phyloP scores from a whole-genome alignment of 1,139 yeast genomes.

The Geotrichum macrosporum region DNA sequence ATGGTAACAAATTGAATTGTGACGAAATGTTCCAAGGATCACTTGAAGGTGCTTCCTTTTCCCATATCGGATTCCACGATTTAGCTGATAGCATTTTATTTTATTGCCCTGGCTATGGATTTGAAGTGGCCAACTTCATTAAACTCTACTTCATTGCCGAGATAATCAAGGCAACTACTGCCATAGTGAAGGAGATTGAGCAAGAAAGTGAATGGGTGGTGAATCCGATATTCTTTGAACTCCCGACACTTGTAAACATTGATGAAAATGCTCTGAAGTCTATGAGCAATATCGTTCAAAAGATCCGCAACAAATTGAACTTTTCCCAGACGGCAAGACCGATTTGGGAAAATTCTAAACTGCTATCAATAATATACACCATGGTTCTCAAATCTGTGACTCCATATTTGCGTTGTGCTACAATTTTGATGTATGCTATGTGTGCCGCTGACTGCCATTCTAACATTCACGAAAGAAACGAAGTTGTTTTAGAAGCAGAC shows the following conservation, averaged over 20 bases:
- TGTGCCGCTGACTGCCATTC: conserved; percentile 34
- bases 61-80: conserved; percentile 25
- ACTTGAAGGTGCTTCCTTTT: too few relatives aligned
- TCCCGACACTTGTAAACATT: conserved; percentile 22
- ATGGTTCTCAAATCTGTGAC: conserved; percentile 55
- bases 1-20: background rate
- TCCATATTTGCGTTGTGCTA: conserved; percentile 64
- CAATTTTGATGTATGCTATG: conserved; percentile 52
- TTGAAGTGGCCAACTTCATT: conserved; percentile 22
- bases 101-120: conserved; percentile 25
- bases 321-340: background rate
- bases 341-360: background rate
- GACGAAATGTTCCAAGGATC: too few relatives aligned
- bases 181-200: background rate
- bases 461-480: conserved; percentile 29
- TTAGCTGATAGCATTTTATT: conserved; percentile 27
- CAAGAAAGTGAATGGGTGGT: conserved; percentile 23
- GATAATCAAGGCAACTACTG: conserved; percentile 16
- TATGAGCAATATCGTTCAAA: conserved; percentile 5
- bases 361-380: conserved; percentile 41
- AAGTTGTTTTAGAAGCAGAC: conserved; percentile 49
- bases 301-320: background rate
- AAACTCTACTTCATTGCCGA: conserved; percentile 23
- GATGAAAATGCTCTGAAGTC: conserved; percentile 22
- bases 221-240: conserved; percentile 23